Base-by-base conservation (phyloP, 176 grass and related monocot genomes). In the Lolium perenne region DNA sequence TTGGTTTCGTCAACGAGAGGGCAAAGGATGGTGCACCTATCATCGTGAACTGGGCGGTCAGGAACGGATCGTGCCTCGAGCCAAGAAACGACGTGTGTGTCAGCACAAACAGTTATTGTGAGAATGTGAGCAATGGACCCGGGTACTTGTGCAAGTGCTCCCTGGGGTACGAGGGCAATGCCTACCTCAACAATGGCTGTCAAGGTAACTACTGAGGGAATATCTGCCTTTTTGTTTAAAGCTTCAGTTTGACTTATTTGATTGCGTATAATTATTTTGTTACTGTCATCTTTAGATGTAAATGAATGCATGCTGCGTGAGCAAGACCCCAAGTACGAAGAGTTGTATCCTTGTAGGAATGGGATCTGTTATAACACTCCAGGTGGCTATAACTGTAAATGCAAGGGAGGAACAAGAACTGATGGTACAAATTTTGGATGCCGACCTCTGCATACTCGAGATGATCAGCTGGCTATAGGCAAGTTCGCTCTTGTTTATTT, bases 61-160 rank as follows among this genome's bases (percentile, higher is more conserved):
- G 76, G 38, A 78, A 77, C 12, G 4, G 71, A 4, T 85, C 73
- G 0, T 85, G 83, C 59, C 72, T 74, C 5, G 29, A 53, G 8
- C 67, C 13, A 0, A 46, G 9, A 9, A 21, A 54, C 8, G 66
- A 83, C 2, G 72, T 74, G 8, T 90, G 88, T 9, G 15, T 32
- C 71, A 86, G 84, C 10, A 10, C 46, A 18, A 83, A 83, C 65
- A 86, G 88, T 22, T 40, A 74, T 2, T 85, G 86, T 47, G 18
- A 5, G 45, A 7, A 3, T 0, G 62, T 78, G 3, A 85, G 3
- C 45, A 91, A 81, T 66, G 84, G 84, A 26, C 54, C 29, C 0
- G 90, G 90, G 5, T 88, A 91, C 68, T 2, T 85, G 3, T 91
- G 90, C 53, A 22, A 56, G n/a, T 91, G 90, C 55, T 82, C 61